Base-by-base conservation (phyloP, 176 grass and related monocot genomes). In the Saccharum spontaneum region DNA sequence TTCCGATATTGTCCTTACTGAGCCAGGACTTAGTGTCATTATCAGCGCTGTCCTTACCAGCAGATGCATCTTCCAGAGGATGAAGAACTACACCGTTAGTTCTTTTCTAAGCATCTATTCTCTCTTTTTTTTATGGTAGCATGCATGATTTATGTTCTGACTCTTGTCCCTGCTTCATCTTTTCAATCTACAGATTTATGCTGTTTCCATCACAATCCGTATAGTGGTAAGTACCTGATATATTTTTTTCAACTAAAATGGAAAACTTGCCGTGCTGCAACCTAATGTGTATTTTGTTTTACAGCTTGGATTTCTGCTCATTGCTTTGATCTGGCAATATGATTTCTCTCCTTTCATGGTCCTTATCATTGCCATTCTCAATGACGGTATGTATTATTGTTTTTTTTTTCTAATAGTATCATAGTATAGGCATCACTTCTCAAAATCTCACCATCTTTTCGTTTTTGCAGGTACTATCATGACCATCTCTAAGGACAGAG, bases 311-410 rank as follows among this genome's bases (percentile, higher is more conserved):
- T 98, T 98, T 59, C 4, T 98, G 95, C 93, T 98, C 72, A 98
- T 98, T 85, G 95, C 95, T 3, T 46, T 98, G 87, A 98, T 98
- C 81, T 98, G 95, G 95, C 87, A 92, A 77, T 98, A 79, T 3
- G 95, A 98, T 46, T 98, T 98, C 78, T 95, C 95, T 5, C 95
- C 95, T 49, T 98, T 98, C 80, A 98, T 98, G 95, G 93, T 98
- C 80, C 91, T 98, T 81, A 98, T 98, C 80, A 98, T 98, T 36
- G 95, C 95, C 91, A 95, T 98, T 79, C 95, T 98, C 64, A 98
- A 98, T 78, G 95, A 98, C 1, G 95, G 95, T 98, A 87, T 31
- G 82, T 80, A 15, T 85, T 78, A 66, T 64, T 43, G 22, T 31
- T 61, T 61, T 61, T 28, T 61, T 61, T 69, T 34, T 4, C 33